phyloP scores from a whole-genome alignment of 164 flowering plant species.

The Dillenia suffruticosa region DNA sequence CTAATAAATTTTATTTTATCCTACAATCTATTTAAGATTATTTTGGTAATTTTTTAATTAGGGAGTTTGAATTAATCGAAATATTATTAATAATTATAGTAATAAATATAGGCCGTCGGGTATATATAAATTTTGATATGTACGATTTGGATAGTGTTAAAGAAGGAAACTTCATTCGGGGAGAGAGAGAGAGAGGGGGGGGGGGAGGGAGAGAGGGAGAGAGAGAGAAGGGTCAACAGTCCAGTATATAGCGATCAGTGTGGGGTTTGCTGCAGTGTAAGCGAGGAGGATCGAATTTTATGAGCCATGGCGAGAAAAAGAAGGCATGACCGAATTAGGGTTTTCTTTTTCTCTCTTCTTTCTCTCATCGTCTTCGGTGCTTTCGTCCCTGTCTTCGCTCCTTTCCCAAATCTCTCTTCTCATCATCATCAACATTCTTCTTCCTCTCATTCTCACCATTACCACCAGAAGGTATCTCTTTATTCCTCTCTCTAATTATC shows the following conservation, averaged over 20 bases:
- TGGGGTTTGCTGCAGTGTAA: too few relatives aligned
- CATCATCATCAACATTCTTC: conserved; percentile 8
- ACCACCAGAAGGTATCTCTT: neutral
- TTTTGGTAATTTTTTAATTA: too few relatives aligned
- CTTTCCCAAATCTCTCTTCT: conserved; percentile 44
- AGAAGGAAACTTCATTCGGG: conserved; percentile 1
- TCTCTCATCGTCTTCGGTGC: conserved; percentile 22
- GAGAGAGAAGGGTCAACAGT: too few relatives aligned
- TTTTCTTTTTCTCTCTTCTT: conserved; percentile 28
- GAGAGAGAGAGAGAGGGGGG: conserved; percentile 6
- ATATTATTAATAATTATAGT: too few relatives aligned
- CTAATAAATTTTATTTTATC: too few relatives aligned
- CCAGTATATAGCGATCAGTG: too few relatives aligned
- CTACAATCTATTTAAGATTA: too few relatives aligned
- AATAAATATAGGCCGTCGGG: too few relatives aligned
- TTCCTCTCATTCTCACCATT: conserved; percentile 10
- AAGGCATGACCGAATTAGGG: conserved; percentile 9
- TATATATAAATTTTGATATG: too few relatives aligned
- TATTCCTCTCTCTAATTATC: neutral
- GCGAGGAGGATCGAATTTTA: too few relatives aligned
- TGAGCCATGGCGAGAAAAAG: conserved; percentile 27
- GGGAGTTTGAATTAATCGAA: too few relatives aligned
- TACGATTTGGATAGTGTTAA: too few relatives aligned
- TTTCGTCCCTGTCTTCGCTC: conserved; percentile 40
- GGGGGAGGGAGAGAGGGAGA: neutral